Conservation (phyloP, 2,329 filamentous ascomycete genomes). For the Ophiosphaerella herpotricha region DNA sequence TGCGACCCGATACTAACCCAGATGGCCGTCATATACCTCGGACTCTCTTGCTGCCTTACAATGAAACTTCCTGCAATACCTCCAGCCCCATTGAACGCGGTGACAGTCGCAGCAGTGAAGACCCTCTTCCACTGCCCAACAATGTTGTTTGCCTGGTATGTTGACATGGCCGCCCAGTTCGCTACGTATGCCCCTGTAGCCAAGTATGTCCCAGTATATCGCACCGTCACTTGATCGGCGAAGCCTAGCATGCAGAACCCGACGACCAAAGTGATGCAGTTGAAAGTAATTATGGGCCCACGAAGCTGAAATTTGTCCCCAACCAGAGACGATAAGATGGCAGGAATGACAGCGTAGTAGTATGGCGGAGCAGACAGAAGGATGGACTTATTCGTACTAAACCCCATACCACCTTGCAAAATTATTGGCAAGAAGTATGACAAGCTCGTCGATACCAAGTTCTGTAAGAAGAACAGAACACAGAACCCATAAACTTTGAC, state of each 20-base stretch:
- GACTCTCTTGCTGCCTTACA: constrained; percentile 64
- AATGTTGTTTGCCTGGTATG: constrained; percentile 57
- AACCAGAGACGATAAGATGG: constrained; percentile 64
- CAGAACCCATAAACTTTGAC: constrained; percentile 68
- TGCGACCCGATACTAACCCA: constrained; percentile 68
- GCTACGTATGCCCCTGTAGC: constrained; percentile 70
- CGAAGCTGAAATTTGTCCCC: constrained; percentile 65
- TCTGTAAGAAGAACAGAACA: constrained; percentile 68
- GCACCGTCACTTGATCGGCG: constrained; percentile 60
- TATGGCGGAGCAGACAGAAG: constrained; percentile 69
- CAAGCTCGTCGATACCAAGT: constrained; percentile 67
- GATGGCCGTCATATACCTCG: constrained; percentile 66
- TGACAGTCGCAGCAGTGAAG: constrained; percentile 64
- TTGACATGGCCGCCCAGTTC: constrained; percentile 69
- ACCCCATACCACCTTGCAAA: constrained; percentile 55
- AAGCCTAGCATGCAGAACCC: constrained; percentile 71
- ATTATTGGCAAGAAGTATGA: constrained; percentile 70
- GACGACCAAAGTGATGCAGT: constrained; percentile 63
- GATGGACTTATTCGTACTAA: constrained; percentile 53
- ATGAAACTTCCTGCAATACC: constrained; percentile 70
- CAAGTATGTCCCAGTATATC: constrained; percentile 68
- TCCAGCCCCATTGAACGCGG: constrained; percentile 65
- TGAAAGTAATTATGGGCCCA: constrained; percentile 68
- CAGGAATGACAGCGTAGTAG: constrained; percentile 68
- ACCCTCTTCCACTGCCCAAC: constrained; percentile 66